Percentiles rank a stretch among this genome's conserved stretches.
These are phyloP conservation scores for Candida gorgasii DNA, from an alignment of 805 yeast species.

Conservation along the genomic window DNA sequence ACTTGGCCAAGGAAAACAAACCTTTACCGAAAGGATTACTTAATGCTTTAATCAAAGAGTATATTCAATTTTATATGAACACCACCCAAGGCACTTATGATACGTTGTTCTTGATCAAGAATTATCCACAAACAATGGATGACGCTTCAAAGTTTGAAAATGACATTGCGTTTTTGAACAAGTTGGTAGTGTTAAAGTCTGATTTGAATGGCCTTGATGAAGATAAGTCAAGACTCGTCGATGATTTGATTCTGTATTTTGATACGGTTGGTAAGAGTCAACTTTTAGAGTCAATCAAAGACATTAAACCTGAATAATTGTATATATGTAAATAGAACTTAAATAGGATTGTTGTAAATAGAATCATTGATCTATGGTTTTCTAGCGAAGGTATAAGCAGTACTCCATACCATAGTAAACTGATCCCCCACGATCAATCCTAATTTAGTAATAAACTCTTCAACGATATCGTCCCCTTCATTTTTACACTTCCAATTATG, in stretches of 20 bases:
- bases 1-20: slow-evolving; percentile 29
- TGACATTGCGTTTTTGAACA: slow-evolving; percentile 54
- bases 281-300: slow-evolving; percentile 1
- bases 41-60: slow-evolving; percentile 49
- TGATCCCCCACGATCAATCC: slow-evolving; percentile 45
- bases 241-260: slow-evolving; percentile 63
- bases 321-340: slow-evolving; percentile 6
- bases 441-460: slow-evolving; percentile 41
- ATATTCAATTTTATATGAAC: slow-evolving; percentile 33
- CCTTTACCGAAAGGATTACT: slow-evolving; percentile 47
- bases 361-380: slow-evolving; percentile 11
- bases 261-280: slow-evolving; percentile 58
- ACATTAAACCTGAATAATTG: not conserved
- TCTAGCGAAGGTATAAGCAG: slow-evolving; percentile 53
- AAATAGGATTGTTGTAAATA: slow-evolving; percentile 7
- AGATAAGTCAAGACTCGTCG: slow-evolving; percentile 27
- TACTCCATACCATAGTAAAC: slow-evolving; percentile 53
- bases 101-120: slow-evolving; percentile 51
- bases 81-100: slow-evolving; percentile 40
- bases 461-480: slow-evolving; percentile 43
- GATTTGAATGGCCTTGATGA: slow-evolving; percentile 27
- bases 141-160: slow-evolving; percentile 76
- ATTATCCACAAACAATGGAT: slow-evolving; percentile 61
- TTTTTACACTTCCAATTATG: slow-evolving; percentile 50
- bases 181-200: slow-evolving; percentile 36